Percentiles rank a stretch among this genome's conserved stretches.
phyloP scores from a whole-genome alignment of 805 yeast species.

The Danielozyma ontarioensis region DNA sequence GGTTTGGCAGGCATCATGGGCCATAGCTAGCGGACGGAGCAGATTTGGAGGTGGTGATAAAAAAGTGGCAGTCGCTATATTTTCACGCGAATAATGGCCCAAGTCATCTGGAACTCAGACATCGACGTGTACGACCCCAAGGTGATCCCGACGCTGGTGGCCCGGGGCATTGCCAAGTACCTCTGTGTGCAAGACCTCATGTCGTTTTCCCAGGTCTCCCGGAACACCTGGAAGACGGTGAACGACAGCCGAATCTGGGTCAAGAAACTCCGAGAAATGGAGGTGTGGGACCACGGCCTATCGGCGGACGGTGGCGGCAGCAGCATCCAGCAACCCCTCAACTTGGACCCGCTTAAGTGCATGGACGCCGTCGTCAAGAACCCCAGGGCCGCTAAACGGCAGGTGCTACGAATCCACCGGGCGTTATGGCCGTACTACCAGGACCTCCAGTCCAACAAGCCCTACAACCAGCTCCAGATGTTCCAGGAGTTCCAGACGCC shows the following conservation, averaged over 20 bases:
- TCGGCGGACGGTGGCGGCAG: not conserved
- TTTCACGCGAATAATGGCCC: slow-evolving; percentile 25
- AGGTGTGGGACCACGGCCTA: slow-evolving; percentile 28
- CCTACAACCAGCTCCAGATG: slow-evolving; percentile 39
- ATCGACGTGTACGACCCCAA: slow-evolving; percentile 38
- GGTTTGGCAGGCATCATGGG: too few relatives aligned
- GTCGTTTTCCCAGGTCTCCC: slow-evolving; percentile 32
- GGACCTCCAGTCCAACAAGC: slow-evolving; percentile 39
- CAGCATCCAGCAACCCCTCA: slow-evolving; percentile 3
- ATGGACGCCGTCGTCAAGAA: slow-evolving; percentile 21
- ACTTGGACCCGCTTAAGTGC: slow-evolving; percentile 31
- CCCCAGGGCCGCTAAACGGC: slow-evolving; percentile 30
- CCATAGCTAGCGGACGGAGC: too few relatives aligned
- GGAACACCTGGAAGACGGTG: slow-evolving; percentile 32
- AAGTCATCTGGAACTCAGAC: slow-evolving; percentile 42
- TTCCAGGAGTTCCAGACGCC: slow-evolving; percentile 46
- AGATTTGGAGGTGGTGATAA: too few relatives aligned
- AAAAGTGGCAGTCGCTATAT: too few relatives aligned
- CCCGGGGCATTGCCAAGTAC: slow-evolving; percentile 27
- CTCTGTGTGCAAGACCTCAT: slow-evolving; percentile 35
- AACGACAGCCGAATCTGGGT: slow-evolving; percentile 38
- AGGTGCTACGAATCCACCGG: slow-evolving; percentile 33
- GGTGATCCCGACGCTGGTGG: slow-evolving; percentile 35
- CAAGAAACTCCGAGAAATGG: slow-evolving; percentile 28
- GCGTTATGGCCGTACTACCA: slow-evolving; percentile 39